phyloP scores from a whole-genome alignment of 495 filamentous ascomycete species.

The Lentithecium fluviatile region DNA sequence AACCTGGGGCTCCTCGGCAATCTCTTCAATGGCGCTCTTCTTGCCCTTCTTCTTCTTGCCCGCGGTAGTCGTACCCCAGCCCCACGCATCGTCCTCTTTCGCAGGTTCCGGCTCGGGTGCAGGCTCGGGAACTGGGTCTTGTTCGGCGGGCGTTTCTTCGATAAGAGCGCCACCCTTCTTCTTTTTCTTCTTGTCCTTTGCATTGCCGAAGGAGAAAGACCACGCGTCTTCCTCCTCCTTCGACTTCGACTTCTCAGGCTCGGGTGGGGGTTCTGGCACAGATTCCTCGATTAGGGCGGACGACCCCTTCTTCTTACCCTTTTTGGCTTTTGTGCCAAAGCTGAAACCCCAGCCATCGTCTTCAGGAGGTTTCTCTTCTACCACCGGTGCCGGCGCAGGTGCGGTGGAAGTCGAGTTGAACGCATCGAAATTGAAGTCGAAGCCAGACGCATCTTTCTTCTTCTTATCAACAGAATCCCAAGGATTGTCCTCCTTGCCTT shows the following conservation, averaged over 20 bases:
- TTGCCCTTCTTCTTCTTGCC: slow-evolving; percentile 34
- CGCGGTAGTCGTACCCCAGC: slow-evolving; percentile 13
- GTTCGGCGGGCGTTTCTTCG: slow-evolving; percentile 9
- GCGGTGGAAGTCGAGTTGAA: slow-evolving; percentile 2
- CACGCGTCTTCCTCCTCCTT: slow-evolving; percentile 23
- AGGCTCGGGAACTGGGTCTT: slow-evolving; percentile 17
- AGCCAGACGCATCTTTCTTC: slow-evolving; percentile 29
- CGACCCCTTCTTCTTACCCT: slow-evolving; percentile 40
- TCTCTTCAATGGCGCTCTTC: slow-evolving; percentile 26
- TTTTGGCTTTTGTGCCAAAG: slow-evolving; percentile 39
- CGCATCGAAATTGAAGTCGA: slow-evolving; percentile 35
- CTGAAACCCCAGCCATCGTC: slow-evolving; percentile 36
- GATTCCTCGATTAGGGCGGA: slow-evolving; percentile 15
- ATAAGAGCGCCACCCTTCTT: slow-evolving; percentile 27
- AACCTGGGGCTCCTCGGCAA: slow-evolving; percentile 26
- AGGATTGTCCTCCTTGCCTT: slow-evolving; percentile 28
- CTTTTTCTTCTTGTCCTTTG: slow-evolving; percentile 39
- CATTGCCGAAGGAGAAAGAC: slow-evolving; percentile 16
- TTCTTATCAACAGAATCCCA: slow-evolving; percentile 35
- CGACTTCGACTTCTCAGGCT: slow-evolving; percentile 23
- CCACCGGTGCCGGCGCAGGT: not conserved
- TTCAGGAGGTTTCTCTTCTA: slow-evolving; percentile 34
- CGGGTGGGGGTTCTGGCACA: slow-evolving; percentile 5
- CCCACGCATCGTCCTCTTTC: slow-evolving; percentile 26
- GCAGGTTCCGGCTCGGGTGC: slow-evolving; percentile 28